Evolutionary conservation across 768 basidiomycete species (phyloP).

Genomic region (Kwoniella heveanensis): DNA sequence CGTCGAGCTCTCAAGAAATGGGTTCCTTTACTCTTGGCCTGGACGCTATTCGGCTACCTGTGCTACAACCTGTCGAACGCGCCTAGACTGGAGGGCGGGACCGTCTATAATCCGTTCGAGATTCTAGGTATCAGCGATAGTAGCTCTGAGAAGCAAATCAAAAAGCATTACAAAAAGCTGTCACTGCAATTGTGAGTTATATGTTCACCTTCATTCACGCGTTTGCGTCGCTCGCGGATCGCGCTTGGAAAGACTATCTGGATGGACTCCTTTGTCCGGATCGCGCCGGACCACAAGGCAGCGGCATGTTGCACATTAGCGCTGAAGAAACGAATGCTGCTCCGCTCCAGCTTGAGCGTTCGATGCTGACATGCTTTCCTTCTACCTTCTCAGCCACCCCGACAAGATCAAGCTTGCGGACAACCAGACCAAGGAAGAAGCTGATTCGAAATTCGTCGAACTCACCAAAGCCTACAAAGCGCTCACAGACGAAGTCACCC

Average conservation of each 20-base stretch:
- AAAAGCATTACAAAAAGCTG: slow-evolving; percentile 89
- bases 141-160: slow-evolving; percentile 83
- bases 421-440: slow-evolving; percentile 83
- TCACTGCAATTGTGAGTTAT: slow-evolving; percentile 75
- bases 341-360: too few species aligned
- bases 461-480: slow-evolving; percentile 98
- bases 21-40: slow-evolving; percentile 68
- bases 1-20: slow-evolving; percentile 59
- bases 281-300: too few species aligned
- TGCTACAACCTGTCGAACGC: slow-evolving; percentile 65
- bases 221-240: too few species aligned
- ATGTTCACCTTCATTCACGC: slow-evolving; percentile 1
- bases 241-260: too few species aligned
- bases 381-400: slow-evolving; percentile 86
- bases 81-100: slow-evolving; percentile 63
- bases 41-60: slow-evolving; percentile 70
- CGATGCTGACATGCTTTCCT: background rate
- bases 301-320: too few species aligned
- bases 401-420: slow-evolving; percentile 86
- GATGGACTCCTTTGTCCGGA: slow-evolving; percentile 9
- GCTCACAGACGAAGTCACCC: slow-evolving; percentile 91
- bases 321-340: too few species aligned
- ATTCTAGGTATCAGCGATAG: slow-evolving; percentile 72
- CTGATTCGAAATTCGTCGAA: slow-evolving; percentile 82
- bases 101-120: slow-evolving; percentile 89